A percentile compares a stretch with the other conserved stretches of the same genome.
These are phyloP conservation scores for Blastomyces silverae DNA, from an alignment of 2,329 filamentous ascomycete genomes.

Conservation along the genomic window DNA sequence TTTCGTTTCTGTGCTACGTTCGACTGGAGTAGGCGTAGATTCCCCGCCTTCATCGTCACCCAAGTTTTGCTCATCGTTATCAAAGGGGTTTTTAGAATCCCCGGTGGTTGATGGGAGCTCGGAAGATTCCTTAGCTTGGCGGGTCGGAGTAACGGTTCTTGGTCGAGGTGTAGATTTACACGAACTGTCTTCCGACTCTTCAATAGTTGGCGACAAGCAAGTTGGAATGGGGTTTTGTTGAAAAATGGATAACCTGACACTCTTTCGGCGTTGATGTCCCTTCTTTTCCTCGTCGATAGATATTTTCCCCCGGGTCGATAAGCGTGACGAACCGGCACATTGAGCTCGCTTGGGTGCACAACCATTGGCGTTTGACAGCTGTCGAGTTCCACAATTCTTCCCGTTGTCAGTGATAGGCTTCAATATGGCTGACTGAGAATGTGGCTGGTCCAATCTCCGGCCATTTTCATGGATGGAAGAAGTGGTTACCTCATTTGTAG, in stretches of 20 bases:
- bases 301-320: not conserved
- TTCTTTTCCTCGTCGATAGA: constrained; percentile 20
- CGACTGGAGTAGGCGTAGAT: not conserved
- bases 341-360: constrained; percentile 2
- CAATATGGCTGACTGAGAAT: not conserved
- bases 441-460: not conserved
- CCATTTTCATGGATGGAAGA: not conserved
- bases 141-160: not conserved
- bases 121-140: not conserved
- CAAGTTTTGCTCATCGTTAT: not conserved
- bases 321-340: not conserved
- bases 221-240: constrained; percentile 27
- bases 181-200: constrained; percentile 32
- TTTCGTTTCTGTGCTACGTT: not conserved
- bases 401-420: constrained; percentile 13
- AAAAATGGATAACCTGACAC: constrained; percentile 39
- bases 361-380: not conserved
- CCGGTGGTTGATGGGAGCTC: not conserved
- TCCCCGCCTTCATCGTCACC: not conserved
- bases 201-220: constrained; percentile 31
- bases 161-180: constrained; percentile 5
- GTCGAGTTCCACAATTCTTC: constrained; percentile 1
- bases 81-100: not conserved
- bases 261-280: constrained; percentile 40
- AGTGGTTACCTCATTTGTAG: not conserved